These are phyloP conservation scores for Parietaria judaica DNA, from an alignment of 306 rosid genomes.

Conservation along the genomic window DNA sequence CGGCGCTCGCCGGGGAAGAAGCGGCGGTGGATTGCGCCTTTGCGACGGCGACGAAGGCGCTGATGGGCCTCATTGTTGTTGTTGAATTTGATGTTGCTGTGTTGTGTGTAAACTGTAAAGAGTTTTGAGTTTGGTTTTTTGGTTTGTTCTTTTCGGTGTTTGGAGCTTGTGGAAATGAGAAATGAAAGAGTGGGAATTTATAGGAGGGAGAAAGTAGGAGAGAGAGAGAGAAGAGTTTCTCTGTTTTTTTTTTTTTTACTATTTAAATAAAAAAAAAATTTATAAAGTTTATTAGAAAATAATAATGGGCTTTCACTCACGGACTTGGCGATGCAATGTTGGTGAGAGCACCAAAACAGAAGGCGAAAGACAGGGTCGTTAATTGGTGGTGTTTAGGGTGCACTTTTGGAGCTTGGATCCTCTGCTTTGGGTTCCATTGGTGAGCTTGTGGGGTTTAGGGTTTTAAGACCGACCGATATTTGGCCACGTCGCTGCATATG, in stretches of 20 bases:
- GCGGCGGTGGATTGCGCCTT: neutral
- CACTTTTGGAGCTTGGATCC: conserved; percentile 3
- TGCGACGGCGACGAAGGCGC: conserved; percentile 6
- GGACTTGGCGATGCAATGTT: conserved; percentile 28
- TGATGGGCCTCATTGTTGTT: conserved; percentile 37
- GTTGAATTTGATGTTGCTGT: neutral
- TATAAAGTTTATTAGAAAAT: neutral
- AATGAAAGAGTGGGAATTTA: conserved; percentile 31
- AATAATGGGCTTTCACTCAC: conserved; percentile 16
- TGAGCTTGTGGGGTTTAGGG: neutral
- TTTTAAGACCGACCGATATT: neutral
- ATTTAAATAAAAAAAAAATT: too few species aligned
- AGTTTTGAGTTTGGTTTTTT: neutral
- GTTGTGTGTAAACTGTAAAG: neutral
- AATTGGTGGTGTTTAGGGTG: neutral
- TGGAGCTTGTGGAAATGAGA: conserved; percentile 19
- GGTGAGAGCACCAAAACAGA: conserved; percentile 4
- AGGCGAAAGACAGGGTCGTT: conserved; percentile 3
- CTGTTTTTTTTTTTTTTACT: neutral
- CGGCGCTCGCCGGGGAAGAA: conserved; percentile 1
- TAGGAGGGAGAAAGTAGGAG: conserved; percentile 13
- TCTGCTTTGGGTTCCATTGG: neutral
- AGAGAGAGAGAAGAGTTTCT: neutral
- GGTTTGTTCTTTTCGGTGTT: neutral
- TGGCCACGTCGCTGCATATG: neutral